Percentiles rank a stretch among this genome's conserved stretches.
phyloP scores from a whole-genome alignment of 1,284 basidiomycete species.

The Hemileia vastatrix region DNA sequence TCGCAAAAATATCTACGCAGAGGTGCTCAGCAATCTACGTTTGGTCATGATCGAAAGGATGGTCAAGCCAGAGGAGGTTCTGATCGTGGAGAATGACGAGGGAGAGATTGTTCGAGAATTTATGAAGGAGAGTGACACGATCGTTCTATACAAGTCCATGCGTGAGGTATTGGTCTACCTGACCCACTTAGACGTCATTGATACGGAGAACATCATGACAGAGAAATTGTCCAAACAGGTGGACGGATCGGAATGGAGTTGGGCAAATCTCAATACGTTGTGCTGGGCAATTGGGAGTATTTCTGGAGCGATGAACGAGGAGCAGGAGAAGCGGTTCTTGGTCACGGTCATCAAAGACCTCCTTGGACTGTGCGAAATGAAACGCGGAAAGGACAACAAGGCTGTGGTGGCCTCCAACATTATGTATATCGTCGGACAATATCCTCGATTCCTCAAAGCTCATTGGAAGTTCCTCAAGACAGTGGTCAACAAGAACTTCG shows the following conservation, averaged over 20 bases:
- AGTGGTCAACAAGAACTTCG: constrained; percentile 98
- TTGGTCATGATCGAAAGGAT: constrained; percentile 97
- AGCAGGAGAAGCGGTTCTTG: constrained; percentile 96
- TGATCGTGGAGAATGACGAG: constrained; percentile 98
- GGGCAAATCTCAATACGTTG: constrained; percentile 96
- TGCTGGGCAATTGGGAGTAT: constrained; percentile 99
- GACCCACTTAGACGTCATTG: constrained; percentile 88
- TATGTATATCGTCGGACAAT: constrained; percentile 99
- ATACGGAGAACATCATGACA: constrained; percentile 93
- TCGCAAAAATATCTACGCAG: constrained; percentile 87
- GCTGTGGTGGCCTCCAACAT: constrained; percentile 98
- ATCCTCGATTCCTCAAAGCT: constrained; percentile 97
- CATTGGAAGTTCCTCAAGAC: constrained; percentile 99
- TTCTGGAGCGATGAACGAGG: constrained; percentile 97
- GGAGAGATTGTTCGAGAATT: constrained; percentile 98
- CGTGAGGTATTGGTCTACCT: constrained; percentile 85
- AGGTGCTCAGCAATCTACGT: constrained; percentile 86
- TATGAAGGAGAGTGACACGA: constrained; percentile 98
- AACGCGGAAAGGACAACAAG: constrained; percentile 99
- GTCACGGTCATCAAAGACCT: constrained; percentile 99
- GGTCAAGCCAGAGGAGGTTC: constrained; percentile 98
- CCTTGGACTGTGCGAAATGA: constrained; percentile 91
- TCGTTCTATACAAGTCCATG: constrained; percentile 98
- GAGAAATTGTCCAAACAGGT: constrained; percentile 97
- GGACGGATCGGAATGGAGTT: constrained; percentile 97